Evolutionary conservation across 495 filamentous ascomycete genomes (phyloP).

Genomic region (Neurospora sublineolata): DNA sequence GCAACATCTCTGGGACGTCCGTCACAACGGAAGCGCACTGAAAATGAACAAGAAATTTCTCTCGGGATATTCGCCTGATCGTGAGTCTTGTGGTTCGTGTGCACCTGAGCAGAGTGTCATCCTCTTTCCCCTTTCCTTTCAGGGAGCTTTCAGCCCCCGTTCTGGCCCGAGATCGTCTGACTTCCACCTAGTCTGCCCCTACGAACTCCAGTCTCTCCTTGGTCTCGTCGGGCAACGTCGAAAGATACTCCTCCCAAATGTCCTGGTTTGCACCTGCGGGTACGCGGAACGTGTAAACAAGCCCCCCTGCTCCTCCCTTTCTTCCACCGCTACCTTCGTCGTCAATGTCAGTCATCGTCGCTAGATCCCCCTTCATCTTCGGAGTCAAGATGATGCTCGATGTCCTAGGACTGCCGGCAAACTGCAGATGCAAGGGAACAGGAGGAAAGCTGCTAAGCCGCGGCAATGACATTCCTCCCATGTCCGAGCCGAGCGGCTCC

Average conservation of each 20-base stretch:
- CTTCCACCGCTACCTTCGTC: neutral
- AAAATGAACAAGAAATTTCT: neutral
- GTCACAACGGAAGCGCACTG: neutral
- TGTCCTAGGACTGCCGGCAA: constrained; percentile 30
- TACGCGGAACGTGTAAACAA: neutral
- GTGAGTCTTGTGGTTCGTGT: neutral
- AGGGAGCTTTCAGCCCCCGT: neutral
- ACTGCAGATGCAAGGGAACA: constrained; percentile 35
- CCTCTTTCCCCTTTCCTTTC: neutral
- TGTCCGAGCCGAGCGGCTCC: neutral
- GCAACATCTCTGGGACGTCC: neutral
- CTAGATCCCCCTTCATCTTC: neutral
- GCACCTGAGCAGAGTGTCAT: neutral
- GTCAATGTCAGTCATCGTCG: neutral
- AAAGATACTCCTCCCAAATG: neutral
- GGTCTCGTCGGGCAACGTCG: neutral
- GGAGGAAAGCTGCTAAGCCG: neutral
- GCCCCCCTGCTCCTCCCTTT: neutral
- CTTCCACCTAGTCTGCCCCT: neutral
- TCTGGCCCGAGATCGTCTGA: neutral
- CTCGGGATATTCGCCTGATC: neutral
- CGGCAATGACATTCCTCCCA: neutral
- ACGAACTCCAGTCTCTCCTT: neutral
- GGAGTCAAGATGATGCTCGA: constrained; percentile 36
- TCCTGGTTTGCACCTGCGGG: neutral